These are phyloP conservation scores for Metschnikowia arizonensis DNA, from an alignment of 805 yeast species.

Conservation along the genomic window DNA sequence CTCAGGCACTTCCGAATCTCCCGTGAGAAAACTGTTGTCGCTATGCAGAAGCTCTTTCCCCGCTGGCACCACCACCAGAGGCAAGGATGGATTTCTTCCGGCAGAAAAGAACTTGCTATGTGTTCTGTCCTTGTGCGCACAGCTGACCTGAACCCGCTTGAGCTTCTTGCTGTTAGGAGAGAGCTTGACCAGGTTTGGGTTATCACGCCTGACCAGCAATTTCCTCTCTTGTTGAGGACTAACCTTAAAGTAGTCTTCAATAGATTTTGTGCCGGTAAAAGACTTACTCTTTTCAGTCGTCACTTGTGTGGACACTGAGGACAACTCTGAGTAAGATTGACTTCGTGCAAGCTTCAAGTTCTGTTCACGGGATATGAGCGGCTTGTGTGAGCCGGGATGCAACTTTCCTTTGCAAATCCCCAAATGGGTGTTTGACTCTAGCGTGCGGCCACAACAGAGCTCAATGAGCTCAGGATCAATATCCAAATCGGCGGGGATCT, in stretches of 20 bases:
- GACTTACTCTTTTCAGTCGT: constrained; percentile 8
- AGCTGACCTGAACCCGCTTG: constrained; percentile 6
- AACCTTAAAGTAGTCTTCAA: constrained; percentile 15
- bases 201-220: constrained; percentile 7
- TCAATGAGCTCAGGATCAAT: constrained; percentile 40
- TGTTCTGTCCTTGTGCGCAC: constrained; percentile 1
- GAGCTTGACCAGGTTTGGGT: constrained; percentile 7
- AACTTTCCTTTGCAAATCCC: constrained; percentile 61
- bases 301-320: neutral
- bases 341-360: constrained; percentile 20
- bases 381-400: constrained; percentile 57
- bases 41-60: neutral
- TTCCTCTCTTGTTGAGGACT: constrained; percentile 2
- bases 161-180: constrained; percentile 21
- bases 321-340: constrained; percentile 5
- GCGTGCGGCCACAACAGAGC: constrained; percentile 44
- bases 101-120: constrained; percentile 18
- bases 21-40: constrained; percentile 15
- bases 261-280: constrained; percentile 9
- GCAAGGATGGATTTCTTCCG: neutral
- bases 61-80: neutral
- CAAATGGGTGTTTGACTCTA: constrained; percentile 46
- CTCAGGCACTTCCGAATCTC: constrained; percentile 35
- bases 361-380: constrained; percentile 47
- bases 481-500: constrained; percentile 43